Evolutionary conservation across 305 asterid genomes (phyloP), one percentile per base, ranked within the genome.

Genomic region (Fraxinus xanthoxyloides): DNA sequence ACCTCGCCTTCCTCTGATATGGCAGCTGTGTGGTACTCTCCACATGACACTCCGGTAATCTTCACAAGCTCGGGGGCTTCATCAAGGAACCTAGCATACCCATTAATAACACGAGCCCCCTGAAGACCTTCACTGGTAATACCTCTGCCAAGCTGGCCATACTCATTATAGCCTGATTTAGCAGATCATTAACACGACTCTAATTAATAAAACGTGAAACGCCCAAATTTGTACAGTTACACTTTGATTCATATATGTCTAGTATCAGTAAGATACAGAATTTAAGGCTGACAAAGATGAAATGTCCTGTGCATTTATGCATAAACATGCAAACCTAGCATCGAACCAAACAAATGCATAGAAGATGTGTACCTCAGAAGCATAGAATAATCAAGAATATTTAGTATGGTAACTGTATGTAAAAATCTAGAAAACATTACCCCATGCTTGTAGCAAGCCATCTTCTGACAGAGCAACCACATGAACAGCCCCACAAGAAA

Each of bases 71-170:
- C 98, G 40, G 99, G 99, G 89, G 96, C 88, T 80, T 97, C 99
- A 79, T 94, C 97, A 59, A 94, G 98, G 90, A 91, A 92, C 87
- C 90, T 93, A 85, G 99, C 97, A 84, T 89, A 97, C 51, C 92
- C 93, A 77, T 88, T 89, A 80, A 97, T 95, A 77, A 92, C 77
- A 77, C 84, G 92, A 89, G 98, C 96, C 96, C 92, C 92, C 89
- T 97, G 98, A 88, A 94, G 97, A 38, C 99, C 99, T 90, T 92
- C 98, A 82, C 91, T 84, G 76, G 98, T 94, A 90, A 92, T 81
- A 87, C 99, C 99, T 95, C 99, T 91, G 83, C 99, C 98, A 86
- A 97, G 97, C 94, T 97, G 98, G 83, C 98, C 98, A 89, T 80
- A 93, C 86, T 94, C 99, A 92, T 94, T 97, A 87, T 97, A 94